Evolutionary conservation across 306 rosid genomes (phyloP).

Genomic region (Sicyos baderoa): DNA sequence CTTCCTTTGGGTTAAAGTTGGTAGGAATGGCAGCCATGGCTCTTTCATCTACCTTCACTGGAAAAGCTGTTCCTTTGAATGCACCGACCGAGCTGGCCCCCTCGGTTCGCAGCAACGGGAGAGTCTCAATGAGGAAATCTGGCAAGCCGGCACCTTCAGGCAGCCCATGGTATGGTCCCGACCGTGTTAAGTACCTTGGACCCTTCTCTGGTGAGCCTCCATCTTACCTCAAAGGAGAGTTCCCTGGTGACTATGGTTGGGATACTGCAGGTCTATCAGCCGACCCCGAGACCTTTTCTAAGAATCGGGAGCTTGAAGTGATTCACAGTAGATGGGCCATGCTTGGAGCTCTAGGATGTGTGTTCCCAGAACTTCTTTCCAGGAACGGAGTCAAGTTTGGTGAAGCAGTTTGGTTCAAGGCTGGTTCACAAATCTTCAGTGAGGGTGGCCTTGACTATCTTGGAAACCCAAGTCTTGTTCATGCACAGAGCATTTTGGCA

Average conservation of each 20-base stretch:
- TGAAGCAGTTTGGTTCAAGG: conserved; percentile 37
- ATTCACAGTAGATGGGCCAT: conserved; percentile 32
- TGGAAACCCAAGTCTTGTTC: conserved; percentile 34
- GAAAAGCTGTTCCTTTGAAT: conserved; percentile 24
- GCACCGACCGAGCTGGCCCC: conserved; percentile 20
- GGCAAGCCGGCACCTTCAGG: conserved; percentile 25
- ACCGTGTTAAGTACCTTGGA: conserved; percentile 32
- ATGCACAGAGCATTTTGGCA: conserved; percentile 31
- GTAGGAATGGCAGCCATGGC: conserved; percentile 31
- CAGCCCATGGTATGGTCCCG: conserved; percentile 23
- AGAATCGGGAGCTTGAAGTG: conserved; percentile 30
- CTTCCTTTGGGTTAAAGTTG: neutral
- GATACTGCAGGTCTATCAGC: conserved; percentile 33
- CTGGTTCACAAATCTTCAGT: conserved; percentile 35
- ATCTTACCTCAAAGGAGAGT: conserved; percentile 30
- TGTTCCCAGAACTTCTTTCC: conserved; percentile 37
- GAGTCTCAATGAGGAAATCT: conserved; percentile 30
- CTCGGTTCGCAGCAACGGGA: conserved; percentile 17
- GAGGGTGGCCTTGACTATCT: conserved; percentile 34
- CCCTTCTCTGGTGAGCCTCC: conserved; percentile 35
- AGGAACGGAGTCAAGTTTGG: conserved; percentile 34
- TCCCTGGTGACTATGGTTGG: conserved; percentile 34
- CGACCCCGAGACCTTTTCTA: conserved; percentile 31
- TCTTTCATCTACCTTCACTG: conserved; percentile 32
- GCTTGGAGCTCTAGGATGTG: conserved; percentile 36